A percentile compares a stretch with the other conserved stretches of the same genome.
These are phyloP conservation scores for Podaxis sp. DNA, from an alignment of 768 basidiomycete genomes.

Conservation along the genomic window DNA sequence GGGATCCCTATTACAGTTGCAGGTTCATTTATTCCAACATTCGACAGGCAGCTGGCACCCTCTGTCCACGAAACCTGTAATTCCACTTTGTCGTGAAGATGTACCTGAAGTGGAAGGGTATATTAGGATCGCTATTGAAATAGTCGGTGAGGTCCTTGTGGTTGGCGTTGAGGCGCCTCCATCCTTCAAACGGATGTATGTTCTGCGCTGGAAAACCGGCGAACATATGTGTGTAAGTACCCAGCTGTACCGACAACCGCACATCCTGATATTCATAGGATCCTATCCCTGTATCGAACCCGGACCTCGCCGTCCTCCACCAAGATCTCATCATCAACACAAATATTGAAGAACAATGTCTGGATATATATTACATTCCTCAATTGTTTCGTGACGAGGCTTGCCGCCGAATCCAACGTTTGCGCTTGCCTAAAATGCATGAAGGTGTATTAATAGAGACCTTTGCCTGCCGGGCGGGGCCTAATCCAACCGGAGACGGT, in stretches of 20 bases:
- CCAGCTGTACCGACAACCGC: too few species aligned
- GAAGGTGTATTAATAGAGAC: not conserved
- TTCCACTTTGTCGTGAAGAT: not conserved
- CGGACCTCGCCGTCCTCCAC: not conserved
- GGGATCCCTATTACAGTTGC: not conserved
- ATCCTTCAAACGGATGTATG: not conserved
- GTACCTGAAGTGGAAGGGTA: too few species aligned
- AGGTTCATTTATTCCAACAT: not conserved
- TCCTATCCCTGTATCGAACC: not conserved
- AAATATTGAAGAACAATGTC: not conserved
- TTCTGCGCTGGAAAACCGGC: not conserved
- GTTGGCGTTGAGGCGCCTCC: not conserved
- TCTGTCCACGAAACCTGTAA: not conserved
- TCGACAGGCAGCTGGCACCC: not conserved
- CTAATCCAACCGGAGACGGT: not conserved
- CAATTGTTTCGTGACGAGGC: not conserved
- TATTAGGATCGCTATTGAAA: not conserved
- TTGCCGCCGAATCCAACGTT: not conserved
- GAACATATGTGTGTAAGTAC: not conserved
- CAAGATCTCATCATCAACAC: not conserved
- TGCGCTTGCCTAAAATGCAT: not conserved
- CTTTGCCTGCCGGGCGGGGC: not conserved
- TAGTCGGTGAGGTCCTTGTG: not conserved
- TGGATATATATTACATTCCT: not conserved
- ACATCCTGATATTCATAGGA: not conserved